A percentile compares a stretch with the other conserved stretches of the same genome.
These are phyloP conservation scores for Lactifluus echinatus DNA, from an alignment of 768 basidiomycete species.

Conservation along the genomic window DNA sequence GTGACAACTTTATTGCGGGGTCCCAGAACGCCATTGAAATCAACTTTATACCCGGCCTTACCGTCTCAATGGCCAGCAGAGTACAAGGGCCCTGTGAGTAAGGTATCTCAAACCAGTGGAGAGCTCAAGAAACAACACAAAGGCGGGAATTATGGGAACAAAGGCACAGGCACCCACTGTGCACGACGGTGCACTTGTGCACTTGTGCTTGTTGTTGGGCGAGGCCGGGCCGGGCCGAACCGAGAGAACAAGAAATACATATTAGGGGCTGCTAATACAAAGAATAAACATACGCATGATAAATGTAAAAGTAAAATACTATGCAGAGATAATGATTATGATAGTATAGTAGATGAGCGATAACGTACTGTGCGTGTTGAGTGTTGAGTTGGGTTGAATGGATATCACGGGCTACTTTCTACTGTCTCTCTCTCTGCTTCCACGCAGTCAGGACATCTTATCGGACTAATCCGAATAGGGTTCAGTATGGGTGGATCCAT, in stretches of 20 bases:
- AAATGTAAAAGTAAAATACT: not conserved
- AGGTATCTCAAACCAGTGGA: not conserved
- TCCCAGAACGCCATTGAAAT: not conserved
- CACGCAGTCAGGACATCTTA: slow-evolving; percentile 20
- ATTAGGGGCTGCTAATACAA: slow-evolving; percentile 6
- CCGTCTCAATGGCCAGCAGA: not conserved
- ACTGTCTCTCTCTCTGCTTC: not conserved
- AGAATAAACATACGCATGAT: slow-evolving; percentile 13
- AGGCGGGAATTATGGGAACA: not conserved
- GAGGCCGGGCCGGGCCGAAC: not conserved
- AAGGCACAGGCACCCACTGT: not conserved
- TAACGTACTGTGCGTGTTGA: not conserved
- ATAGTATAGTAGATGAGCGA: not conserved
- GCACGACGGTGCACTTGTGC: too few relatives aligned
- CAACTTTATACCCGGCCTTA: slow-evolving; percentile 2
- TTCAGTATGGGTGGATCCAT: slow-evolving; percentile 23
- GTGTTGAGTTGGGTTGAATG: not conserved
- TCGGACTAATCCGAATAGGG: slow-evolving; percentile 24
- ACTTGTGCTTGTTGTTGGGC: not conserved
- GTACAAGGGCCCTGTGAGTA: not conserved
- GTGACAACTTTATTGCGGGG: not conserved
- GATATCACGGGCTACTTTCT: not conserved
- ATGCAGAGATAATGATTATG: not conserved
- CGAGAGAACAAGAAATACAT: not conserved
- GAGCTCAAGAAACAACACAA: not conserved